Percentiles rank a stretch among this genome's conserved stretches.
Conservation (phyloP, 768 basidiomycete species). For the Hydnomerulius pinastri region DNA sequence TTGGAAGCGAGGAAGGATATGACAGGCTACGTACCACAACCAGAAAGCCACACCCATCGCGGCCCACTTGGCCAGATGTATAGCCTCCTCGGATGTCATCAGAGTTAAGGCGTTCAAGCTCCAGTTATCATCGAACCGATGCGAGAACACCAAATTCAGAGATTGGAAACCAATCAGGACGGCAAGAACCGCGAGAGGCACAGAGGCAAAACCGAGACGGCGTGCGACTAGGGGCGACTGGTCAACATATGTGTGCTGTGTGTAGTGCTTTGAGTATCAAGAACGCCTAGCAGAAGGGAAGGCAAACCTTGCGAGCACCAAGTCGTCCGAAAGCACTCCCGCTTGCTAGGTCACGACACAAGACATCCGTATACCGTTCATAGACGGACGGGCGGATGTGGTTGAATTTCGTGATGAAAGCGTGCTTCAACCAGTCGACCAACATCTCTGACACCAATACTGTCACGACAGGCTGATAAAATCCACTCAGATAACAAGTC, state of each 20-base stretch:
- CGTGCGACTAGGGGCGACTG: slow-evolving; percentile 94
- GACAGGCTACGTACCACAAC: slow-evolving; percentile 87
- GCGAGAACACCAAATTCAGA: slow-evolving; percentile 57
- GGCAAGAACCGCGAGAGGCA: slow-evolving; percentile 85
- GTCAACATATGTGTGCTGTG: slow-evolving; percentile 86
- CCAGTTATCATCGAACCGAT: slow-evolving; percentile 42
- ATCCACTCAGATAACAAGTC: too few relatives aligned
- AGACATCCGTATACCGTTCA: slow-evolving; percentile 91
- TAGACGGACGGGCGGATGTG: slow-evolving; percentile 96
- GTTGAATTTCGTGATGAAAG: slow-evolving; percentile 99
- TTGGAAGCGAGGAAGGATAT: slow-evolving; percentile 25
- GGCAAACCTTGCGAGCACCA: slow-evolving; percentile 65
- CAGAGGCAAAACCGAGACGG: slow-evolving; percentile 88
- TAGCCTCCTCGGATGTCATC: slow-evolving; percentile 47
- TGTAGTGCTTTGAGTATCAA: slow-evolving; percentile 3
- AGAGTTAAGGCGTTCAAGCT: slow-evolving; percentile 37
- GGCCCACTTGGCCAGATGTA: slow-evolving; percentile 63
- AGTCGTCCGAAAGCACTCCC: slow-evolving; percentile 70
- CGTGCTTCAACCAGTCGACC: slow-evolving; percentile 99
- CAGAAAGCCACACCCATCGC: slow-evolving; percentile 71
- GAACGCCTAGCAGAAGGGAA: neutral
- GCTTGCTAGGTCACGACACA: slow-evolving; percentile 90
- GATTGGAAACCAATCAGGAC: slow-evolving; percentile 79
- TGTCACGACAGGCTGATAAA: slow-evolving; percentile 85
- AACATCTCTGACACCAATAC: slow-evolving; percentile 90